Conservation (phyloP, 129 eudicot species). For the Artemisia tridentata region DNA sequence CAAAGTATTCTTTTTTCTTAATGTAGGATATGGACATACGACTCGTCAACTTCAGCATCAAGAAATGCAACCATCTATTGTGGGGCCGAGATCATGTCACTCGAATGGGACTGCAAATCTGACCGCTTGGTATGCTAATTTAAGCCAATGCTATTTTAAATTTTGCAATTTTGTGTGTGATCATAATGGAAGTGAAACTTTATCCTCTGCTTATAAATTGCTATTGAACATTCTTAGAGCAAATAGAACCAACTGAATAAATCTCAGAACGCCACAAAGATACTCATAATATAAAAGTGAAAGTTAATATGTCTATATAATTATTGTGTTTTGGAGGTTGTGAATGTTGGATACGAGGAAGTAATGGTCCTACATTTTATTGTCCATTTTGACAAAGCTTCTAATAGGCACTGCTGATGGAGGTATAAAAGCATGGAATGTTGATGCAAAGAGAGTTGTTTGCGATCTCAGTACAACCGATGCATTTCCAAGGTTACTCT, state of each 20-base stretch:
- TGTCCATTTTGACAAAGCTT: slow-evolving; percentile 79
- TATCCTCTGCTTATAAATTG: slow-evolving; percentile 7
- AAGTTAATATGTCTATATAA: not conserved
- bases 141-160: not conserved
- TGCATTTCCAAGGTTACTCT: slow-evolving; percentile 69
- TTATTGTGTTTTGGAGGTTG: slow-evolving; percentile 25
- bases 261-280: not conserved
- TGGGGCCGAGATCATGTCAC: slow-evolving; percentile 95
- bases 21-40: slow-evolving; percentile 94
- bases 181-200: slow-evolving; percentile 4
- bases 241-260: not conserved
- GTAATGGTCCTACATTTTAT: slow-evolving; percentile 36
- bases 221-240: not conserved
- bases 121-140: slow-evolving; percentile 79
- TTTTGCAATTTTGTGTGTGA: not conserved
- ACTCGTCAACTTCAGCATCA: slow-evolving; percentile 76
- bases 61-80: slow-evolving; percentile 97
- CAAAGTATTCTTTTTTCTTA: not conserved
- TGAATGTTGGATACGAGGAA: slow-evolving; percentile 29
- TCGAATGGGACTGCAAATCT: slow-evolving; percentile 99
- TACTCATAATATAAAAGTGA: not conserved
- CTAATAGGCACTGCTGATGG: slow-evolving; percentile 99
- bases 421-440: slow-evolving; percentile 99
- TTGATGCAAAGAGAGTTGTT: slow-evolving; percentile 95
- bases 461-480: slow-evolving; percentile 77